These are phyloP conservation scores for Alternaria triticina DNA, from an alignment of 2,329 filamentous ascomycete species.

Conservation along the genomic window DNA sequence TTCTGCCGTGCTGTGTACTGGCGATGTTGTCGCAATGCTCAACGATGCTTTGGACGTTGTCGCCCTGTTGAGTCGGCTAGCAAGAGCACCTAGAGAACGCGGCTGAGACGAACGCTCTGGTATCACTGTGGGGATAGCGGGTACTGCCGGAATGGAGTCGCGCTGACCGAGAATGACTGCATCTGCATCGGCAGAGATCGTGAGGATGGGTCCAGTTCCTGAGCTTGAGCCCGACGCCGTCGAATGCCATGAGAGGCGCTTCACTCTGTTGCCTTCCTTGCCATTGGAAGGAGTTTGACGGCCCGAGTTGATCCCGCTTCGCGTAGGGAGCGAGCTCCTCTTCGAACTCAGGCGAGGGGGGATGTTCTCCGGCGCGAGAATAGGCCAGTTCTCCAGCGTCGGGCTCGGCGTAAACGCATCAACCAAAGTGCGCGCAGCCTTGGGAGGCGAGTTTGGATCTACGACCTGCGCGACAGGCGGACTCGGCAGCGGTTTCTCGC, in stretches of 20 bases:
- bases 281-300: slow-evolving; percentile 10
- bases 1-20: slow-evolving; percentile 9
- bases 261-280: slow-evolving; percentile 20
- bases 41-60: slow-evolving; percentile 12
- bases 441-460: slow-evolving; percentile 41
- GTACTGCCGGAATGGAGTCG: slow-evolving; percentile 12
- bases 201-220: slow-evolving; percentile 27
- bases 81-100: slow-evolving; percentile 14
- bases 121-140: slow-evolving; percentile 4
- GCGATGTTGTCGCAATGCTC: slow-evolving; percentile 7
- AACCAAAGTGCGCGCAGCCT: slow-evolving; percentile 47
- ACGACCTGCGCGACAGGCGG: slow-evolving; percentile 44
- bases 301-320: not conserved
- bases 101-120: not conserved
- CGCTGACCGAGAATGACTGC: slow-evolving; percentile 22
- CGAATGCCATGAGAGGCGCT: slow-evolving; percentile 27
- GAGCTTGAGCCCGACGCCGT: slow-evolving; percentile 10
- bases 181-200: slow-evolving; percentile 35
- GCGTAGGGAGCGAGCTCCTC: slow-evolving; percentile 15
- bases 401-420: slow-evolving; percentile 48
- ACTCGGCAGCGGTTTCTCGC: slow-evolving; percentile 50
- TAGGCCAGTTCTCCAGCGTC: slow-evolving; percentile 34
- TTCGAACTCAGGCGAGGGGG: slow-evolving; percentile 27
- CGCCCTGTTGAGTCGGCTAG: slow-evolving; percentile 16
- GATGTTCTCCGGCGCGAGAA: slow-evolving; percentile 34